Conservation (phyloP, 192 early-diverging fungal genomes). For the Geosiphon pyriformis region DNA sequence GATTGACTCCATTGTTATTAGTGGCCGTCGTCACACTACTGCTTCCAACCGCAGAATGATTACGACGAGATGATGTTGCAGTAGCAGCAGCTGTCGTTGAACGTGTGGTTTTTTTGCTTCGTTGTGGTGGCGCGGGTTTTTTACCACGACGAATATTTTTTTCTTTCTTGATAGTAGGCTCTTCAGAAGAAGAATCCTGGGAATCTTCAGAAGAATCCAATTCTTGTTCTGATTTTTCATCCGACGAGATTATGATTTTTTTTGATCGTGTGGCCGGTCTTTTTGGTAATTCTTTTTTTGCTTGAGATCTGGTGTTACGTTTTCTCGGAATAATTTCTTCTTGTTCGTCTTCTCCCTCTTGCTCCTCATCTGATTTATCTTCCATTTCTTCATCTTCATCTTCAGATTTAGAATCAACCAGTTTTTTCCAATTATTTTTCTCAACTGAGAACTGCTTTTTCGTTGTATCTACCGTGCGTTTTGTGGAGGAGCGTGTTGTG, state of each 20-base stretch:
- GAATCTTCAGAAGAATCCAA: no score
- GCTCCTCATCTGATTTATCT: not conserved
- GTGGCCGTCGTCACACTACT: no score
- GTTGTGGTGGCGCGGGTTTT: no score
- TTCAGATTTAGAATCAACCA: not conserved
- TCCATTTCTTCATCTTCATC: not conserved
- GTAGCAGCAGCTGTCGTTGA: no score
- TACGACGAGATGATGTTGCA: no score
- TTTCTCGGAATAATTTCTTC: not conserved
- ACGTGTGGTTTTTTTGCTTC: no score
- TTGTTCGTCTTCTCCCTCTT: not conserved
- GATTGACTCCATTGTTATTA: no score
- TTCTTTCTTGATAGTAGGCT: no score
- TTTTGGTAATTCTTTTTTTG: not conserved
- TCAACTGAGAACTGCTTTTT: not conserved
- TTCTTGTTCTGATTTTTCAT: not conserved
- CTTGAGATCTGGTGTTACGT: constrained; percentile 1
- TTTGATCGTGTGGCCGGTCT: not conserved
- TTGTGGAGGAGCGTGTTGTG: not conserved
- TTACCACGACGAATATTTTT: no score
- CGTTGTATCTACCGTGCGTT: not conserved
- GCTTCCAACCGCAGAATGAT: no score
- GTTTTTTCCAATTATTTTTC: not conserved
- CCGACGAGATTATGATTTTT: not conserved
- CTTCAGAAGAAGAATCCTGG: no score